Conservation (phyloP, 345 rosid species). For the Cardamine chenopodiifolia region DNA sequence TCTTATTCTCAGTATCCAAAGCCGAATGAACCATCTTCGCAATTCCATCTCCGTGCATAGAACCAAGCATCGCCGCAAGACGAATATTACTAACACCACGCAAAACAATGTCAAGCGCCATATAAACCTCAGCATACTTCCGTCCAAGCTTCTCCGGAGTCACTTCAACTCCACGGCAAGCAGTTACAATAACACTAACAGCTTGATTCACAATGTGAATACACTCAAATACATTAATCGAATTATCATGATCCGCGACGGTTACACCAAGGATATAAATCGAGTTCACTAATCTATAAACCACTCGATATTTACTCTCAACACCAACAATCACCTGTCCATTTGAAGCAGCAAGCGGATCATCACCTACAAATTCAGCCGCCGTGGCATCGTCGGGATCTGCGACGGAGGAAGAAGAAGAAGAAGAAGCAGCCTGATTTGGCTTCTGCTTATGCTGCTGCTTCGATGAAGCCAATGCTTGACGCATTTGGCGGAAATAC, state of each 20-base stretch:
- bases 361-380: constrained; percentile 77
- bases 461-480: constrained; percentile 65
- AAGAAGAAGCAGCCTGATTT: constrained; percentile 39
- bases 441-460: constrained; percentile 30
- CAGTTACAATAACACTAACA: constrained; percentile 90
- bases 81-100: constrained; percentile 91
- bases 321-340: constrained; percentile 98
- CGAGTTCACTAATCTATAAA: constrained; percentile 89
- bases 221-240: constrained; percentile 91
- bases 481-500: constrained; percentile 90
- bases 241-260: constrained; percentile 82
- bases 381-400: constrained; percentile 49
- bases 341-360: constrained; percentile 91
- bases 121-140: constrained; percentile 93
- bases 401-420: constrained; percentile 36
- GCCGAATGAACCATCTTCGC: constrained; percentile 99
- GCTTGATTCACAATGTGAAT: constrained; percentile 96
- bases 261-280: constrained; percentile 92
- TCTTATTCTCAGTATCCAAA: constrained; percentile 83
- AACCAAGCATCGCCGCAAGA: constrained; percentile 87
- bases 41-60: constrained; percentile 96
- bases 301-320: constrained; percentile 93
- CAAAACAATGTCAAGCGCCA: constrained; percentile 94
- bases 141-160: constrained; percentile 93
- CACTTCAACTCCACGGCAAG: constrained; percentile 99